Base-by-base conservation (phyloP, 257 asterid genomes). In the Solanum sejunctum region DNA sequence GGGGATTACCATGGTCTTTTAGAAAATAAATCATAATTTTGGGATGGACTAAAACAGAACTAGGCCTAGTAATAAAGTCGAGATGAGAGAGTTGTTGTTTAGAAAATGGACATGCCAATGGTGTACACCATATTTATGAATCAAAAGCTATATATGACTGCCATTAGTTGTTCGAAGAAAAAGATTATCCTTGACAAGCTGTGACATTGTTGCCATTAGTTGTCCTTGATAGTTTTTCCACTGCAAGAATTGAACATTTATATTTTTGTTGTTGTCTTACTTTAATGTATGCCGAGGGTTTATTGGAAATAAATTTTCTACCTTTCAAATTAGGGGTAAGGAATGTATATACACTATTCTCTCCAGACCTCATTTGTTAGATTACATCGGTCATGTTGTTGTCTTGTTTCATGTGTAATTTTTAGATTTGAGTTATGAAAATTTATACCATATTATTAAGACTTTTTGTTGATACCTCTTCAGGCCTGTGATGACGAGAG, bases 401-500 rank as follows among this genome's bases (percentile, higher is more conserved):
- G 17, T 47, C 20, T 21, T 47, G 4, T 10, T 12, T 47, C 12
- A n/a, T 47, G n/a, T 73, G 58, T 73, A 47, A 73, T 12, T 47
- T 47, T 26, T 12, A 47, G 81, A 45, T 47, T 61, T 2, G 39
- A 72, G 8, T 49, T 8, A 67, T 75, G 81, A n/a, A n/a, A n/a
- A 23, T 0, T 12, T 73, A 45, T 49, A 17, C 61, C 45, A 49
- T 21, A 75, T 45, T 75, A 49, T 23, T 67, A 36, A 69, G 8
- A 43, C 52, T 5, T 54, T 12, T 70, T 21, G 18, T 73, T 70
- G 36, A 75, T 39, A 88, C 73, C 63, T 80, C 63, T 79, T 54
- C 92, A 94, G 99, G 89, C 88, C 92, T 7, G 85, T 60, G 18
- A 72, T 17, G 82, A 80, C 93, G 54, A 90, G 89, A 82, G 85